Conservation (phyloP, 768 basidiomycete genomes). For the Auriscalpium orientale region DNA sequence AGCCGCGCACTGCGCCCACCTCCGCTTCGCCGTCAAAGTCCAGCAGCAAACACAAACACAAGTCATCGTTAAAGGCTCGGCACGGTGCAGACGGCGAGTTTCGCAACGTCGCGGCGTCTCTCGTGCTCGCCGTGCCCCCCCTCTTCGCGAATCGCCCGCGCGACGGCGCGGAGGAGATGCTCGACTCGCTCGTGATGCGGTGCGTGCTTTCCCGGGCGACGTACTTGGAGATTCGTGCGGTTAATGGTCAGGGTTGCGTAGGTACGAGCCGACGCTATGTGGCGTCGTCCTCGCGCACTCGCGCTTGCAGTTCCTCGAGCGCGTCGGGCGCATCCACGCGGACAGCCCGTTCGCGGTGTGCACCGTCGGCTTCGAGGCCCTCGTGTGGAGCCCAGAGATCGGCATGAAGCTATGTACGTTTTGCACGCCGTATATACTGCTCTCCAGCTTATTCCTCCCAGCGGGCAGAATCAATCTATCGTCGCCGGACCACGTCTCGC, state of each 20-base stretch:
- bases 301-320: slow-evolving; percentile 57
- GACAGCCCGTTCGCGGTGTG: slow-evolving; percentile 85
- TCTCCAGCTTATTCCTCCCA: slow-evolving; percentile 21
- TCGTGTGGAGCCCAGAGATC: slow-evolving; percentile 81
- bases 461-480: slow-evolving; percentile 83
- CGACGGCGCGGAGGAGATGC: slow-evolving; percentile 76
- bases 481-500: slow-evolving; percentile 87
- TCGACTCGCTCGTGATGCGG: slow-evolving; percentile 96
- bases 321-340: slow-evolving; percentile 58
- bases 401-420: slow-evolving; percentile 53
- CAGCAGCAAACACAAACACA: slow-evolving; percentile 17
- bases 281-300: slow-evolving; percentile 88
- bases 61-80: slow-evolving; percentile 6
- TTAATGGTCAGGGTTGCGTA: slow-evolving; percentile 25
- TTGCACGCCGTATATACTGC: background rate
- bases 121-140: slow-evolving; percentile 73
- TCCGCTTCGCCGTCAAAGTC: slow-evolving; percentile 7
- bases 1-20: slow-evolving; percentile 18
- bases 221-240: background rate
- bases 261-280: slow-evolving; percentile 80
- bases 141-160: slow-evolving; percentile 69
- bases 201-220: slow-evolving; percentile 27
- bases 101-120: slow-evolving; percentile 50
- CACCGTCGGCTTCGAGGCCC: slow-evolving; percentile 70
- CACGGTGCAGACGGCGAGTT: slow-evolving; percentile 38